Conservation (phyloP, 2,329 filamentous ascomycete genomes). For the Apiospora hydei region DNA sequence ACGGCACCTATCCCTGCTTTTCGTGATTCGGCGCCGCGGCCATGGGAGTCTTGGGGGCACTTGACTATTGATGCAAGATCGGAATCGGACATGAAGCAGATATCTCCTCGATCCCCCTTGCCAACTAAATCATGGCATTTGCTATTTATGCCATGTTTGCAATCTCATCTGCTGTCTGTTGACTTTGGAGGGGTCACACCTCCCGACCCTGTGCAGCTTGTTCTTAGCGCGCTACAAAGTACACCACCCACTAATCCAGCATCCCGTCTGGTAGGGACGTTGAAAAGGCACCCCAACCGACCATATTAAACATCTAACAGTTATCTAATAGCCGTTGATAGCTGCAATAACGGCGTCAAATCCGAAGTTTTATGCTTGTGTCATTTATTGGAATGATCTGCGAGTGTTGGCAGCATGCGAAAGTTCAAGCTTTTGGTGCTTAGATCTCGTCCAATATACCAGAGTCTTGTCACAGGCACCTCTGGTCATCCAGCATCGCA, state of each 20-base stretch:
- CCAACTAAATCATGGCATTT: not conserved
- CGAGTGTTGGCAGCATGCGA: not conserved
- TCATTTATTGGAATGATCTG: no score
- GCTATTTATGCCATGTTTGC: not conserved
- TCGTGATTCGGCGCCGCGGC: not conserved
- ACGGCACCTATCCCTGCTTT: slow-evolving; percentile 2
- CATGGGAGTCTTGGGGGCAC: not conserved
- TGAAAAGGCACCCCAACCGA: not conserved
- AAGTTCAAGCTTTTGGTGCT: not conserved
- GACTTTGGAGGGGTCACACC: slow-evolving; percentile 8
- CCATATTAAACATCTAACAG: no score
- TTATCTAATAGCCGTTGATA: no score
- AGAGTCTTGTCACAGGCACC: not conserved
- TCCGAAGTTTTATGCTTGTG: no score
- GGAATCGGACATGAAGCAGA: not conserved
- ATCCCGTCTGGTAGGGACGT: not conserved
- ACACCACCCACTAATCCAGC: not conserved
- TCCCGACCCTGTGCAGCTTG: not conserved
- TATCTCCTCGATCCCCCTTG: not conserved
- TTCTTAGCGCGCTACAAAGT: not conserved
- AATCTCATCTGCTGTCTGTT: not conserved
- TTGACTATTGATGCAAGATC: slow-evolving; percentile 11
- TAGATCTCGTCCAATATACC: not conserved
- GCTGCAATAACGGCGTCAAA: no score
- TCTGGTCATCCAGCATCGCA: not conserved